Conservation (phyloP, 2,329 filamentous ascomycete genomes). For the Fusarium pseudonygamai region DNA sequence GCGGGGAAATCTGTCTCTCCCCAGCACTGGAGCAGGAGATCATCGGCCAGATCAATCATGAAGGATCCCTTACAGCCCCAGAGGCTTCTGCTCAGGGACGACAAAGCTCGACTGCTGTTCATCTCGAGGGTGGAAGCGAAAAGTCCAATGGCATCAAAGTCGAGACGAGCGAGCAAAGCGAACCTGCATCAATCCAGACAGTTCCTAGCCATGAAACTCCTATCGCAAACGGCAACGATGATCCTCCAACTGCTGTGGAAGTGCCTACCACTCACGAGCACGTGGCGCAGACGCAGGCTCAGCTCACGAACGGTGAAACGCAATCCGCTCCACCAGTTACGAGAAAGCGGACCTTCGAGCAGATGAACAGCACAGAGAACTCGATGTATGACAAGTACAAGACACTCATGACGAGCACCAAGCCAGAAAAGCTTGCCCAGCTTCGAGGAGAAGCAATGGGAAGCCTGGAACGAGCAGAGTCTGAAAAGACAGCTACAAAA, state of each 20-base stretch:
- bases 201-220: too few species aligned
- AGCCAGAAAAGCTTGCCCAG: background rate
- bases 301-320: background rate
- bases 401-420: background rate
- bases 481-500: background rate
- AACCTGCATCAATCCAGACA: rapidly evolving
- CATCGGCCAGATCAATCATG: background rate
- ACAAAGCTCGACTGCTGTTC: background rate
- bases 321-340: too few species aligned
- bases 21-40: background rate
- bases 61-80: rapidly evolving
- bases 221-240: rapidly evolving
- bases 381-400: background rate
- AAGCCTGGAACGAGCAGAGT: background rate
- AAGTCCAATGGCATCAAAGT: background rate
- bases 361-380: background rate
- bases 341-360: background rate
- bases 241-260: too few species aligned
- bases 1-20: background rate
- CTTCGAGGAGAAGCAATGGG: background rate
- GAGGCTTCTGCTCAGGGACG: background rate
- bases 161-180: background rate
- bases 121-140: too few species aligned
- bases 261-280: background rate
- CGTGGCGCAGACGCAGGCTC: background rate